phyloP scores from a whole-genome alignment of 2,329 filamentous ascomycete species.

The Trichoderma endophyticum region DNA sequence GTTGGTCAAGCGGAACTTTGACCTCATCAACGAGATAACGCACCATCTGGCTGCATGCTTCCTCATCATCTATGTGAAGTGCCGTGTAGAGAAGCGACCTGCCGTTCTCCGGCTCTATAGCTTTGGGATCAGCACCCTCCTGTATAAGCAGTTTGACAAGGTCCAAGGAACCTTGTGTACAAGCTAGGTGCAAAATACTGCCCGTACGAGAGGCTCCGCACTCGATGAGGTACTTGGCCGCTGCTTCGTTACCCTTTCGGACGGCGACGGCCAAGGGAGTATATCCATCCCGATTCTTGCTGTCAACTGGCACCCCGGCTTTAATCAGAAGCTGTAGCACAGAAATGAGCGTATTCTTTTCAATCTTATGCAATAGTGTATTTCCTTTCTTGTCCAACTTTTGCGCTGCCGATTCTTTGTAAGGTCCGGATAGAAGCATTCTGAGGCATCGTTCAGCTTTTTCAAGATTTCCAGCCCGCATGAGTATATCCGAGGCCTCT shows the following conservation, averaged over 20 bases:
- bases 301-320: neutral
- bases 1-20: neutral
- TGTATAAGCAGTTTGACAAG: neutral
- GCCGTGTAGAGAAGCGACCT: neutral
- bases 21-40: neutral
- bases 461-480: neutral
- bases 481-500: neutral
- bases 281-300: neutral
- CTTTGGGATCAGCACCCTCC: neutral
- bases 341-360: neutral
- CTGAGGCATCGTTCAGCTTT: neutral
- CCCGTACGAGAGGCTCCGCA: neutral
- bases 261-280: neutral
- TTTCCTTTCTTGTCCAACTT: neutral
- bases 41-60: neutral
- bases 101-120: neutral
- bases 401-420: neutral
- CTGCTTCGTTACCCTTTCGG: neutral
- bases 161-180: neutral
- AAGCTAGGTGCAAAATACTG: neutral
- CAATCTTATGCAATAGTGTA: neutral
- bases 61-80: neutral
- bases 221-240: neutral
- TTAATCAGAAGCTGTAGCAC: neutral
- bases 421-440: neutral